A percentile compares a stretch with the other conserved stretches of the same genome.
Conservation (phyloP, 352 stramenopile genomes). For the Phytophthora syringae region DNA sequence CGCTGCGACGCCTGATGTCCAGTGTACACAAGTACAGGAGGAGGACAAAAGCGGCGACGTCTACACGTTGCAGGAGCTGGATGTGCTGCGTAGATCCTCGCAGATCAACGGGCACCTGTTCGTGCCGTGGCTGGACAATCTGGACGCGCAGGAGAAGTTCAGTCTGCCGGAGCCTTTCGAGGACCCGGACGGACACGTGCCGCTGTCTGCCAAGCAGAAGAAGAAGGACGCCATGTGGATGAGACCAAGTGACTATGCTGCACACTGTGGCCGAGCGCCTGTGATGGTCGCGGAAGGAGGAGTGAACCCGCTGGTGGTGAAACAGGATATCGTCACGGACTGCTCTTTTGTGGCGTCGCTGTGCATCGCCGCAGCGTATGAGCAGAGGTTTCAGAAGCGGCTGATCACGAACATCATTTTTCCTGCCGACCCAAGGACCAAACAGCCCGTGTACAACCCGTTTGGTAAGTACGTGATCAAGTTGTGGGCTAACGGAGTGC, state of each 20-base stretch:
- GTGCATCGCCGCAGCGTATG: slow-evolving; percentile 92
- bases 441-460: slow-evolving; percentile 88
- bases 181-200: slow-evolving; percentile 74
- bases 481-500: slow-evolving; percentile 96
- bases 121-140: slow-evolving; percentile 78
- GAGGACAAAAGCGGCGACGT: slow-evolving; percentile 24
- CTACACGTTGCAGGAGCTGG: slow-evolving; percentile 72
- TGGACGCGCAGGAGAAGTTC: slow-evolving; percentile 70
- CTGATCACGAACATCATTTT: slow-evolving; percentile 97
- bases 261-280: slow-evolving; percentile 50
- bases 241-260: slow-evolving; percentile 66
- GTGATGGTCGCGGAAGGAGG: slow-evolving; percentile 67
- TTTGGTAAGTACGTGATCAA: slow-evolving; percentile 97
- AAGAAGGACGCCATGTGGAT: slow-evolving; percentile 70
- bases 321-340: slow-evolving; percentile 92
- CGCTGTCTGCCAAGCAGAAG: slow-evolving; percentile 73
- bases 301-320: slow-evolving; percentile 80
- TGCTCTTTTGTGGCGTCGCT: slow-evolving; percentile 95
- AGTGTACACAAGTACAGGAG: not conserved
- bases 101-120: slow-evolving; percentile 88
- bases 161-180: slow-evolving; percentile 53
- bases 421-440: slow-evolving; percentile 83
- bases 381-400: slow-evolving; percentile 90
- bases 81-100: slow-evolving; percentile 83
- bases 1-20: not conserved